These are phyloP conservation scores for Pichia thaimueangensis DNA, from an alignment of 805 yeast species.

Conservation along the genomic window DNA sequence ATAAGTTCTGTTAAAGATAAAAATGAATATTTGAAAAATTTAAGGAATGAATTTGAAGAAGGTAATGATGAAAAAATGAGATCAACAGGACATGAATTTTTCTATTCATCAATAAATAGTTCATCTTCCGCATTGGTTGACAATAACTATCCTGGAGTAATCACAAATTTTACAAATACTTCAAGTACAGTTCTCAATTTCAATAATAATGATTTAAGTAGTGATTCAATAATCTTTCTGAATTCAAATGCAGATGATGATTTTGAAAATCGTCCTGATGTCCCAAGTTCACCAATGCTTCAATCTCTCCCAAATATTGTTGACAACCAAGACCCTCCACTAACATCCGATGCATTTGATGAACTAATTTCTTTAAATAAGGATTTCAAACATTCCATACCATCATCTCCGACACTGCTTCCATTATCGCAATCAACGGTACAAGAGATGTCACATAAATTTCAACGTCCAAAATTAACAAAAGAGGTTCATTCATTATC, in stretches of 20 bases:
- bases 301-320: constrained; percentile 1
- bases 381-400: constrained; percentile 12
- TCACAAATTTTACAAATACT: neutral
- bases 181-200: constrained; percentile 8
- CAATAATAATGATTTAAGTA: neutral
- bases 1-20: neutral
- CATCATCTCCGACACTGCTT: constrained; percentile 25
- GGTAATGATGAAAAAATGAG: neutral
- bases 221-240: neutral
- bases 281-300: constrained; percentile 8
- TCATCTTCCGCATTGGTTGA: constrained; percentile 7
- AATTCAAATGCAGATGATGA: neutral
- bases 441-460: neutral
- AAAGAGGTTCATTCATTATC: constrained; percentile 17
- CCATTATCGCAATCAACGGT: constrained; percentile 16
- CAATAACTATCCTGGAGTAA: neutral
- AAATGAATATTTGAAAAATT: neutral
- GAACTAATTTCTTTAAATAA: constrained; percentile 1
- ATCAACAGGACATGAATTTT: too few species aligned
- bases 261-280: neutral
- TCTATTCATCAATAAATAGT: constrained; percentile 6
- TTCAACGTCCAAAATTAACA: constrained; percentile 8
- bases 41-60: neutral
- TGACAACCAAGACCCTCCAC: neutral
- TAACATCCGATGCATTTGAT: constrained; percentile 7